A percentile compares a stretch with the other conserved stretches of the same genome.
phyloP scores from a whole-genome alignment of 2,329 filamentous ascomycete species.

The Epichloe hybrida region DNA sequence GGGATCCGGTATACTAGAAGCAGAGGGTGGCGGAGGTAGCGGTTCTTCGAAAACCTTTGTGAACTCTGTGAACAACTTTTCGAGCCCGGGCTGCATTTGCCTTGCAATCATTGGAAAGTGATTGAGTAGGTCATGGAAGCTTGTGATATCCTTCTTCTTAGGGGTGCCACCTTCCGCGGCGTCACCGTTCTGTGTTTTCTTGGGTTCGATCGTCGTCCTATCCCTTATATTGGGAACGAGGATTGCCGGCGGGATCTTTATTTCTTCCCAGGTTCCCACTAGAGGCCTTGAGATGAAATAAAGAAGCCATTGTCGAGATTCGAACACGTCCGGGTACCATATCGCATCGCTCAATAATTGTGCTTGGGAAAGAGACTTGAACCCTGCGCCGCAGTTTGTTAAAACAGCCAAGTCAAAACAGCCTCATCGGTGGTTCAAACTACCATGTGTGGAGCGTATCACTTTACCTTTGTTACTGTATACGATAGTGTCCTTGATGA shows the following conservation, averaged over 20 bases:
- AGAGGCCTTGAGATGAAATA: slow-evolving; percentile 91
- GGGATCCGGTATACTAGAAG: slow-evolving; percentile 44
- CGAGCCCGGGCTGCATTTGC: slow-evolving; percentile 88
- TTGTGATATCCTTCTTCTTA: slow-evolving; percentile 79
- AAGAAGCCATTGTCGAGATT: slow-evolving; percentile 86
- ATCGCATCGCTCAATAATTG: slow-evolving; percentile 72
- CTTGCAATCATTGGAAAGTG: slow-evolving; percentile 91
- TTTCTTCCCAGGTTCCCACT: slow-evolving; percentile 68
- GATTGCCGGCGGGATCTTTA: slow-evolving; percentile 54
- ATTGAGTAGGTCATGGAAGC: slow-evolving; percentile 77
- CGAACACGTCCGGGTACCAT: slow-evolving; percentile 80
- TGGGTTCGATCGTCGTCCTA: slow-evolving; percentile 23
- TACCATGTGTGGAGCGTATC: not conserved
- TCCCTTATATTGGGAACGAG: slow-evolving; percentile 33
- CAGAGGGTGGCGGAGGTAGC: slow-evolving; percentile 59
- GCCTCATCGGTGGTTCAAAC: not conserved
- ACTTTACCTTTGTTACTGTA: slow-evolving; percentile 85
- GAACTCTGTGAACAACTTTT: slow-evolving; percentile 84
- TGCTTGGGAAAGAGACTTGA: slow-evolving; percentile 82
- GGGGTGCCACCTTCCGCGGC: slow-evolving; percentile 29
- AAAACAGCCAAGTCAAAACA: not conserved
- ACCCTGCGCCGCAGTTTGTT: slow-evolving; percentile 40
- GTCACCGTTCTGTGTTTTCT: slow-evolving; percentile 23
- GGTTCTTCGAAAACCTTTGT: slow-evolving; percentile 73
- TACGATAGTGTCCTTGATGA: slow-evolving; percentile 83